Evolutionary conservation across 495 filamentous ascomycete species (phyloP), one percentile per base, ranked within the genome.

Genomic region (Jackrogersella minutella): DNA sequence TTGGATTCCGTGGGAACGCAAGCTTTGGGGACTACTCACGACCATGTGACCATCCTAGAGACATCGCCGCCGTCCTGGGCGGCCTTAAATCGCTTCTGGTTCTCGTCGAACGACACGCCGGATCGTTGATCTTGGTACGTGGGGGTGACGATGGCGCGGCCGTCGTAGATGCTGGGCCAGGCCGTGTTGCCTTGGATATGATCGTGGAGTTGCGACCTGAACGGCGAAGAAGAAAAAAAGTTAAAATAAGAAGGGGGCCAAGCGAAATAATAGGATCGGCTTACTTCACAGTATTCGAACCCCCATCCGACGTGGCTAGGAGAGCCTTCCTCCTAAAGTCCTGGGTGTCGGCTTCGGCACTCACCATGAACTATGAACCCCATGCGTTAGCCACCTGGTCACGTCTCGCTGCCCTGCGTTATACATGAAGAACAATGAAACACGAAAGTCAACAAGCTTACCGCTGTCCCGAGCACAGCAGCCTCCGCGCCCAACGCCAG

Each of bases 391-490:
- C n/a, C n/a, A n/a, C n/a, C n/a, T n/a, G n/a, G n/a, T n/a, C n/a
- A n/a, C n/a, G n/a, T n/a, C n/a, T n/a, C n/a, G n/a, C n/a, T n/a
- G n/a, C n/a, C n/a, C n/a, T n/a, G n/a, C n/a, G n/a, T n/a, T n/a
- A n/a, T n/a, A n/a, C n/a, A n/a, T n/a, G n/a, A 1, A 19, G 2
- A 51, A 17, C 26, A 30, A 51, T 0, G 6, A 10, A 40, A 21
- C 9, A 7, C 2, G 10, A 44, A 46, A 10, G 10, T 2, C 9
- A 22, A 10, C 5, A 41, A 52, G 73, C 77, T 52, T 58, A 79
- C 89, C 53, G 89, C 80, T 24, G 91, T 93, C 2, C 91, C 91
- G 77, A 95, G 79, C 0, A 84, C 89, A 2, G 81, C 84, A 2
- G 83, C 91, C 3, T 81, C 81, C 1, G 91, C 91, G 3, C 79